phyloP scores from a whole-genome alignment of 306 rosid genomes.

The Malus asiatica region DNA sequence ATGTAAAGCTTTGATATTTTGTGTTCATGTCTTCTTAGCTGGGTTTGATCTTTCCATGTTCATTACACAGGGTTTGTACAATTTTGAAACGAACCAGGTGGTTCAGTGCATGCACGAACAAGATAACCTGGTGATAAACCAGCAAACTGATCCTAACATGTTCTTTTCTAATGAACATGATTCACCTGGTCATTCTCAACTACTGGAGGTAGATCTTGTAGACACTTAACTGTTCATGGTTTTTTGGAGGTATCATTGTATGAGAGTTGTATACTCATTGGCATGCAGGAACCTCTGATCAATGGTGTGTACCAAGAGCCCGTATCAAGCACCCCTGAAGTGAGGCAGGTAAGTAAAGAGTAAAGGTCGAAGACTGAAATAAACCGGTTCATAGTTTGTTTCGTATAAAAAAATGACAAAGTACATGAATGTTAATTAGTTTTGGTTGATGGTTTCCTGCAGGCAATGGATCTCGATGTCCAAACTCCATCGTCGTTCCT shows the following conservation, averaged over 20 bases:
- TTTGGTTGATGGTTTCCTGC: slow-evolving; percentile 13
- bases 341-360: slow-evolving; percentile 34
- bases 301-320: slow-evolving; percentile 36
- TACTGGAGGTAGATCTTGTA: slow-evolving; percentile 34
- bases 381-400: background rate
- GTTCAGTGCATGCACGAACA: slow-evolving; percentile 43
- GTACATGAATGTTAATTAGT: slow-evolving; percentile 9
- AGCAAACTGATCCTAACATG: slow-evolving; percentile 35
- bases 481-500: slow-evolving; percentile 47
- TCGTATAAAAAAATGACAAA: background rate
- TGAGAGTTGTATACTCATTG: slow-evolving; percentile 7
- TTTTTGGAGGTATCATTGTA: background rate
- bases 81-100: slow-evolving; percentile 42
- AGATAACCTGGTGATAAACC: slow-evolving; percentile 32
- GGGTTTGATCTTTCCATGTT: background rate
- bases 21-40: background rate
- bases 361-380: background rate
- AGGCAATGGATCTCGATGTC: slow-evolving; percentile 52
- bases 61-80: slow-evolving; percentile 38
- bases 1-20: background rate
- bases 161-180: slow-evolving; percentile 44
- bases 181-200: slow-evolving; percentile 42
- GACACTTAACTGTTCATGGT: background rate
- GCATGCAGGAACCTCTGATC: slow-evolving; percentile 38
- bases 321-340: slow-evolving; percentile 34